Evolutionary conservation across 495 filamentous ascomycete species (phyloP).

Genomic region (Geopyxis carbonaria): DNA sequence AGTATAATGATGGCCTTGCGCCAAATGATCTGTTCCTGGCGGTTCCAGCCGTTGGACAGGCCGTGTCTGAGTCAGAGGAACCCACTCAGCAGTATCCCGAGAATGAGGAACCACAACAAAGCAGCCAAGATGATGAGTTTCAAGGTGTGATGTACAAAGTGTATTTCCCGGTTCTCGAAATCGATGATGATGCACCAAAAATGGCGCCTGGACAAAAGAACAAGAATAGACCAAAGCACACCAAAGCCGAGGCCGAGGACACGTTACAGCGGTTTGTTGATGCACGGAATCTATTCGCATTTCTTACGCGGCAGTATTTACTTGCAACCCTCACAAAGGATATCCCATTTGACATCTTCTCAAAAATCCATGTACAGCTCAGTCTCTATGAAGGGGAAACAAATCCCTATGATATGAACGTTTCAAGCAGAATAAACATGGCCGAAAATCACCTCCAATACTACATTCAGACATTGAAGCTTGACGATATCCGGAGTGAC

Average conservation of each 20-base stretch:
- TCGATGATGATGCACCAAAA: conserved; percentile 21
- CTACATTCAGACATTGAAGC: conserved; percentile 54
- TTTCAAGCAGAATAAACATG: conserved; percentile 10
- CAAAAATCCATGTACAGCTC: conserved; percentile 15
- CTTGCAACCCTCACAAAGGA: conserved; percentile 54
- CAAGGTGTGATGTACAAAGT: conserved; percentile 15
- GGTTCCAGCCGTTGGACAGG: conserved; percentile 11
- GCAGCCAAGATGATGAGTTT: conserved; percentile 18
- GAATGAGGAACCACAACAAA: too few species aligned
- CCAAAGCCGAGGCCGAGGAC: conserved; percentile 36
- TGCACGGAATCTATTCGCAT: conserved; percentile 80
- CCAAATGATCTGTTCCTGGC: conserved; percentile 29
- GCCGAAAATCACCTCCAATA: conserved; percentile 56
- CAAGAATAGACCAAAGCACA: conserved; percentile 19
- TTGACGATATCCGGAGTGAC: conserved; percentile 68
- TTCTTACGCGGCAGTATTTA: conserved; percentile 62
- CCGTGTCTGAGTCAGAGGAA: conserved; percentile 18
- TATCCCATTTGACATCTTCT: conserved; percentile 49
- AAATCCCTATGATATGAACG: conserved; percentile 9
- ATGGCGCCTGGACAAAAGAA: too few species aligned
- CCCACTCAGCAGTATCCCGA: conserved; percentile 12
- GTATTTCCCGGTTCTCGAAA: conserved; percentile 33
- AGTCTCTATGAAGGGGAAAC: conserved; percentile 8
- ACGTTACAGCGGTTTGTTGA: conserved; percentile 49
- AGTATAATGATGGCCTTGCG: conserved; percentile 29